These are phyloP conservation scores for Populus hybrid DNA, from an alignment of 441 rosid genomes.

Conservation along the genomic window DNA sequence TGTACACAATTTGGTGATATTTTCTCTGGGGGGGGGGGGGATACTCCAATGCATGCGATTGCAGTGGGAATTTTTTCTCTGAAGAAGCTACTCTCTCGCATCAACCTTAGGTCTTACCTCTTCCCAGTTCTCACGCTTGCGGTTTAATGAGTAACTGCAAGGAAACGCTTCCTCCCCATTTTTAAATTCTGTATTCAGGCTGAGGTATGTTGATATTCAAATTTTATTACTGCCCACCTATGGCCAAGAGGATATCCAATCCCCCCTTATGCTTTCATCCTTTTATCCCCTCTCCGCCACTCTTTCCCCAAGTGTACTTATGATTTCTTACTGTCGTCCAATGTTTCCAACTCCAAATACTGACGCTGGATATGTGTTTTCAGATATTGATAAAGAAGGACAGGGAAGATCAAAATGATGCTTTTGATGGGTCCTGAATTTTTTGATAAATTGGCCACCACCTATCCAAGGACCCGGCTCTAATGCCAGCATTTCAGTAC, in stretches of 20 bases:
- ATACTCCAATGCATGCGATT: conserved; percentile 90
- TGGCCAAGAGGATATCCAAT: background rate
- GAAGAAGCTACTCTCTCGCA: conserved; percentile 76
- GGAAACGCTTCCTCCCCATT: conserved; percentile 87
- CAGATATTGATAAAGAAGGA: conserved; percentile 82
- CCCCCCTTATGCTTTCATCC: background rate
- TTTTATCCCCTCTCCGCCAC: background rate
- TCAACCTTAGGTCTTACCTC: conserved; percentile 67
- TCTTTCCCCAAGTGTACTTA: background rate
- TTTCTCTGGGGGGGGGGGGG: too few species aligned
- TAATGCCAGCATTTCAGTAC: conserved; percentile 55
- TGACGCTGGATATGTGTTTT: conserved; percentile 10
- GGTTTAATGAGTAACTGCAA: conserved; percentile 93
- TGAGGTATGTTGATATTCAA: conserved; percentile 50
- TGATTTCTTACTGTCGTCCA: background rate
- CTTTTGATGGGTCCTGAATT: conserved; percentile 59
- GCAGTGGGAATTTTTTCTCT: conserved; percentile 77
- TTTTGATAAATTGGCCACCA: conserved; percentile 47
- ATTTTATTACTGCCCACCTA: too few species aligned
- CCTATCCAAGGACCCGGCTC: conserved; percentile 83
- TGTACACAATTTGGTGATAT: conserved; percentile 84
- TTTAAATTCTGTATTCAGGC: conserved; percentile 74
- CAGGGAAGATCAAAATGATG: conserved; percentile 51
- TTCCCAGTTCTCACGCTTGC: conserved; percentile 75
- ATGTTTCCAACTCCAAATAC: background rate